Conservation (phyloP, 129 eudicot species). For the Erigeron canadensis region DNA sequence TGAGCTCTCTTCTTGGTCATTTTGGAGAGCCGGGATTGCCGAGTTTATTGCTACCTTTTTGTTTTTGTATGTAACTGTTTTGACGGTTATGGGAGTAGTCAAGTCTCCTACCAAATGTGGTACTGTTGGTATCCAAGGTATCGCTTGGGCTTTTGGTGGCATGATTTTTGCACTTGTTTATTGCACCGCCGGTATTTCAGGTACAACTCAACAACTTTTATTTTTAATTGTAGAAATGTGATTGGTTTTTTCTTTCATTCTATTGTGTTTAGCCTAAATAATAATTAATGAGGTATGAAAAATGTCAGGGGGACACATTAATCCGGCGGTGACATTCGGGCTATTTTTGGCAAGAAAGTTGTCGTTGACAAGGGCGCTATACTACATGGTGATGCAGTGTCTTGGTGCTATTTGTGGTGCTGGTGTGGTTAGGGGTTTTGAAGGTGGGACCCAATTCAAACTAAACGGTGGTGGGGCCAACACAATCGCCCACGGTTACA, state of each 20-base stretch:
- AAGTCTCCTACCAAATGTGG: conserved; percentile 55
- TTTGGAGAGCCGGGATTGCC: conserved; percentile 84
- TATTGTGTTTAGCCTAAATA: background rate
- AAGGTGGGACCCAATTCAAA: conserved; percentile 37
- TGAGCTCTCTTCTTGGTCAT: conserved; percentile 81
- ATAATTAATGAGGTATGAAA: background rate
- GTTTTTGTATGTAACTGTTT: conserved; percentile 57
- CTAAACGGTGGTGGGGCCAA: conserved; percentile 71
- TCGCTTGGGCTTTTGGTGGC: conserved; percentile 92
- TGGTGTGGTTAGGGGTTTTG: conserved; percentile 65
- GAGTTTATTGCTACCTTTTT: conserved; percentile 81
- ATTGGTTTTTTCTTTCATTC: background rate
- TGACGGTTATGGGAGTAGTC: conserved; percentile 73
- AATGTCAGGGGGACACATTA: conserved; percentile 68
- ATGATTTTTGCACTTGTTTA: conserved; percentile 89
- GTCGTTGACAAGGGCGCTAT: conserved; percentile 76
- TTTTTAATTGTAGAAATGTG: too few species aligned
- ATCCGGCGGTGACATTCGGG: conserved; percentile 76
- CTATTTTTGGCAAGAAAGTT: conserved; percentile 67
- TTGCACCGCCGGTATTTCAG: conserved; percentile 90
- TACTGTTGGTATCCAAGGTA: conserved; percentile 81
- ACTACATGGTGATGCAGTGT: conserved; percentile 88
- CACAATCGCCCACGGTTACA: conserved; percentile 63
- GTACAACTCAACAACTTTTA: too few species aligned
- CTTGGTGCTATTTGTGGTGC: conserved; percentile 87